Evolutionary conservation across 768 basidiomycete genomes (phyloP), one percentile per base, ranked within the genome.

Genomic region (Suillus tomentosus): DNA sequence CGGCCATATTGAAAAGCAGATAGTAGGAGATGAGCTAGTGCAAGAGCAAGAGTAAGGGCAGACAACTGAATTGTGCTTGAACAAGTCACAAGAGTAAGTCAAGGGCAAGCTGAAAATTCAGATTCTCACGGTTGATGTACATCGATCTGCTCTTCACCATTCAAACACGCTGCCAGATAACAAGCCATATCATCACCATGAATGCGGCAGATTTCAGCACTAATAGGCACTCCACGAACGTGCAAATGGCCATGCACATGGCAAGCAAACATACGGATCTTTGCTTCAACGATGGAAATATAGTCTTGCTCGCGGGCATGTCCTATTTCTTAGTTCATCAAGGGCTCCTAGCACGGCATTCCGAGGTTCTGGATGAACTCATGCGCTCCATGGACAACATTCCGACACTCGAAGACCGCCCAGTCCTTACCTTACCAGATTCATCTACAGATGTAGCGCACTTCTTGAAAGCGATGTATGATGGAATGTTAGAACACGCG

Each of bases 311-410:
- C 55, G 79, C 87, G 58, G 84, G 79, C 7, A 69, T 76, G 2
- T 78, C 77, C 62, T 91, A 89, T 70, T 92, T 92, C 70, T 72
- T 89, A 62, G 86, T 92, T 3, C 91, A 92, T 71, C 79, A 78
- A 66, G 87, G 89, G 14, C 74, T 92, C 15, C 76, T 93, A 15
- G 82, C 78, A 60, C 85, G 87, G 10, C 90, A 90, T 68, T 92
- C 91, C 0, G 68, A 71, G 1, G 79, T 85, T 42, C 74, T 92
- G 5, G 69, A 73, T 27, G 73, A 79, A 15, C 74, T 79, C 58
- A 77, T 85, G 42, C 71, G 76, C 6, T 70, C 74, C 27, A 67
- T 79, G 48, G 72, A 73, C 67, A 13, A 47, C 9, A 22, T 65
- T 3, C 39, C 64, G 0, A 50, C 37, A 4, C 74, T 91, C 43